phyloP scores from a whole-genome alignment of 805 yeast genomes.

The Wickerhamomyces xylosicus region DNA sequence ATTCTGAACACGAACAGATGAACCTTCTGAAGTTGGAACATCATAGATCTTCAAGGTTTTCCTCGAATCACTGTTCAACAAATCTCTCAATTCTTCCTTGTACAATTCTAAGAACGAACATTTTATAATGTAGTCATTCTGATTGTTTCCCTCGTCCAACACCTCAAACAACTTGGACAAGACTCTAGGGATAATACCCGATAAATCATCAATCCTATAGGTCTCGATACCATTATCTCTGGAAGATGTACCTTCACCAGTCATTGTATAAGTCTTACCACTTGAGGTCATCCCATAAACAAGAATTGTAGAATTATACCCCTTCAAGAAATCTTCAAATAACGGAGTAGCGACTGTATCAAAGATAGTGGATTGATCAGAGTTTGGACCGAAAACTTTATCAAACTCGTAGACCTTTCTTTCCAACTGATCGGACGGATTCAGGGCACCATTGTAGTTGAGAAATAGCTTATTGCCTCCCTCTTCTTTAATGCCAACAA shows the following conservation, averaged over 20 bases:
- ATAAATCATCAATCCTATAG: conserved; percentile 28
- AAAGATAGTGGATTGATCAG: conserved; percentile 61
- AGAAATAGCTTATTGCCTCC: conserved; percentile 39
- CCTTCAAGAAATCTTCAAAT: conserved; percentile 57
- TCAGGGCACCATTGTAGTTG: conserved; percentile 29
- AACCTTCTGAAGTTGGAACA: conserved; percentile 8
- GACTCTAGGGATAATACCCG: conserved; percentile 63
- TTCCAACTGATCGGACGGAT: conserved; percentile 28
- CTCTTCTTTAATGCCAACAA: conserved; percentile 40
- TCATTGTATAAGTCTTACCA: conserved; percentile 76
- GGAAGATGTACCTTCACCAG: conserved; percentile 41
- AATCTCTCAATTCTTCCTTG: conserved; percentile 76
- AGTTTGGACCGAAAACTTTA: conserved; percentile 73
- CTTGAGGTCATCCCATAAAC: conserved; percentile 94
- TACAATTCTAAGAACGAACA: conserved; percentile 79
- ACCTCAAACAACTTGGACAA: conserved; percentile 44
- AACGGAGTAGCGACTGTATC: conserved; percentile 56
- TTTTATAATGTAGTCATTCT: conserved; percentile 53
- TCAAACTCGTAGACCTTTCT: conserved; percentile 63
- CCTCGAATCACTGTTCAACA: conserved; percentile 34
- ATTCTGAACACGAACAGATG: conserved; percentile 46
- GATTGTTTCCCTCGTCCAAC: conserved; percentile 24
- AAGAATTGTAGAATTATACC: conserved; percentile 72
- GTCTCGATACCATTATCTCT: neutral
- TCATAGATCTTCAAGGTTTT: conserved; percentile 49